Evolutionary conservation across 2,329 filamentous ascomycete genomes (phyloP).

Genomic region (Venturia pyrina): DNA sequence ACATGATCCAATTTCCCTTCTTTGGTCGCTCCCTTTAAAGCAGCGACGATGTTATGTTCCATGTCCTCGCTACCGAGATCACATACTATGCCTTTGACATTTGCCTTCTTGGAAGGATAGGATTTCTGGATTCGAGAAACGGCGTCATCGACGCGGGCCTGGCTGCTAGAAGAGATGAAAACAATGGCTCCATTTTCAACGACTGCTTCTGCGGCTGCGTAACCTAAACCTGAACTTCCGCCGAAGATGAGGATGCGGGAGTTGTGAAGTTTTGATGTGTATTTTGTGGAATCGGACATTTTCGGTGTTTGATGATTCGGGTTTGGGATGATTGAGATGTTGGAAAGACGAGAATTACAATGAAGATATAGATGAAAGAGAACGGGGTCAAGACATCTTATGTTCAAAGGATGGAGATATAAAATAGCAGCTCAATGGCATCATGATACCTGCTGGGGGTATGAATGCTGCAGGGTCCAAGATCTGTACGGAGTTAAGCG

Average conservation of each 20-base stretch:
- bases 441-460: too few relatives aligned
- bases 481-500: too few relatives aligned
- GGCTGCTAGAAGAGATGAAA: constrained; percentile 49
- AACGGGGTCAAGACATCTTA: too few relatives aligned
- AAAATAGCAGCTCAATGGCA: too few relatives aligned
- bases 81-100: constrained; percentile 35
- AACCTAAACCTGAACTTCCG: constrained; percentile 54
- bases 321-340: background rate
- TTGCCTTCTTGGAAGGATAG: constrained; percentile 29
- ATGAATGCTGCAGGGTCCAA: too few relatives aligned
- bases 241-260: constrained; percentile 50
- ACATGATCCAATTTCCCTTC: constrained; percentile 42
- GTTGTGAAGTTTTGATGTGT: constrained; percentile 37
- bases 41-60: constrained; percentile 35
- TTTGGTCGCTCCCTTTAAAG: constrained; percentile 30
- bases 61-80: constrained; percentile 39
- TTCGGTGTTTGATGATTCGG: background rate
- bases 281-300: constrained; percentile 34
- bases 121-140: constrained; percentile 33
- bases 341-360: too few relatives aligned
- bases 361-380: too few relatives aligned
- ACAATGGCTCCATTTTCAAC: constrained; percentile 44
- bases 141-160: constrained; percentile 37
- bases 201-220: constrained; percentile 47
- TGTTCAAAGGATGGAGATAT: too few relatives aligned